Base-by-base conservation (phyloP, 345 rosid genomes). In the Populus simonii region DNA sequence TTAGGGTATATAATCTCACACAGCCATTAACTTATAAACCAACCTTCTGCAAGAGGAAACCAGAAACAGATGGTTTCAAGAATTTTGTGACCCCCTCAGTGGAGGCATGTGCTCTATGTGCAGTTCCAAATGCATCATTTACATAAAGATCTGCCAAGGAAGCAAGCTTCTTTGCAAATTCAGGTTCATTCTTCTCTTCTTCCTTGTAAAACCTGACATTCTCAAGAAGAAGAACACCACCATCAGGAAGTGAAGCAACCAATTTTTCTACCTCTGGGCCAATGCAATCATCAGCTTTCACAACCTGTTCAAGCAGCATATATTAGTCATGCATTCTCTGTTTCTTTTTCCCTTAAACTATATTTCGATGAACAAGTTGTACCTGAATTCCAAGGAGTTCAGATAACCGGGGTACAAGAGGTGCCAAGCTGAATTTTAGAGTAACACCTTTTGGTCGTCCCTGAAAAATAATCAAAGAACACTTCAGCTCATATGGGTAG, bases 101-200 rank as follows among this genome's bases (percentile, higher is more conserved):
- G 66, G 98, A 94, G 80, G 98, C 97, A 78, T 94, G 97, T 38
- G 97, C 97, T 80, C 97, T 91, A 74, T 94, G 98, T 43, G 98
- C 97, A 70, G 93, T 91, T 36, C 97, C 98, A 12, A 92, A 94
- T 25, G 98, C 98, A 87, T 94, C 98, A 61, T 94, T 94, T 31
- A 94, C 97, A 80, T 88, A 94, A 36, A 92, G 81, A 80, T 91
- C 98, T 35, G 93, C 98, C 0, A 94, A 77, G n/a, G 97, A 80
- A 71, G 98, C 97, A 55, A 94, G 93, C 89, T 94, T 92, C 93
- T 92, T 90, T 25, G 98, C 93, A 72, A 91, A 92, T 75, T 91
- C 98, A 9, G 98, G 97, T 1, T 92, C 98, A 53, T 94, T 94
- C 88, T 94, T 94, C 87, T 94, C 98, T 86, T 94, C 98, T 76